phyloP scores from a whole-genome alignment of 2,329 filamentous ascomycete species.

The Gremmenia infestans region DNA sequence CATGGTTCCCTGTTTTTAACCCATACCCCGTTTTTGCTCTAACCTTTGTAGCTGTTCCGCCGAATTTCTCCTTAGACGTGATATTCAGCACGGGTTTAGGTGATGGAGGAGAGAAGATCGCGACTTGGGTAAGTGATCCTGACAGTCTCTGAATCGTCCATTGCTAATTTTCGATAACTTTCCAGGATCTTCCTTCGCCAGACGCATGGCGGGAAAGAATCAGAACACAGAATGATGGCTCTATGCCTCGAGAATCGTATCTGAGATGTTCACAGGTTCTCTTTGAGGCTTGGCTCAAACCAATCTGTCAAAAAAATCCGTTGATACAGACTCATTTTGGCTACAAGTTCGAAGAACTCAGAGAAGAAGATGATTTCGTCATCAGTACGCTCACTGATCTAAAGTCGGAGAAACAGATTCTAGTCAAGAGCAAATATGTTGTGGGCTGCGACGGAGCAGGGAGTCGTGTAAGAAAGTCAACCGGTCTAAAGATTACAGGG shows the following conservation, averaged over 20 bases:
- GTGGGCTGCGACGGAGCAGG: conserved; percentile 47
- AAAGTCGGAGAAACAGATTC: conserved; percentile 13
- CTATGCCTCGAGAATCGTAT: conserved; percentile 29
- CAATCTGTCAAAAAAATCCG: conserved; percentile 17
- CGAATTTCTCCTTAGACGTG: no score
- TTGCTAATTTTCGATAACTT: neutral
- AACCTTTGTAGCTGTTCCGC: neutral
- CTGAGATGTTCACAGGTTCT: conserved; percentile 33
- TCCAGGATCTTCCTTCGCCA: no score
- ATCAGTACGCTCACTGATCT: no score
- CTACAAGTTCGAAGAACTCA: conserved; percentile 18
- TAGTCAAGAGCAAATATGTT: conserved; percentile 33
- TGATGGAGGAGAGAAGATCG: no score
- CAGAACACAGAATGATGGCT: conserved; percentile 30
- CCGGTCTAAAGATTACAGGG: neutral
- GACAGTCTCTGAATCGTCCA: neutral
- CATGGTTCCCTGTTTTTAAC: neutral
- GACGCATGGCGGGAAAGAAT: neutral
- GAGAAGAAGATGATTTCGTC: conserved; percentile 2
- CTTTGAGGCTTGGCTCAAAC: conserved; percentile 34
- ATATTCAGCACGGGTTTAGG: no score
- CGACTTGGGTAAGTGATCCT: neutral
- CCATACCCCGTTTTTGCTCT: neutral
- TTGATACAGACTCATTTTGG: conserved; percentile 28
- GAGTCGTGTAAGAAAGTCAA: neutral